Evolutionary conservation across 2,329 filamentous ascomycete genomes (phyloP).

Genomic region (Zarea fungicola): DNA sequence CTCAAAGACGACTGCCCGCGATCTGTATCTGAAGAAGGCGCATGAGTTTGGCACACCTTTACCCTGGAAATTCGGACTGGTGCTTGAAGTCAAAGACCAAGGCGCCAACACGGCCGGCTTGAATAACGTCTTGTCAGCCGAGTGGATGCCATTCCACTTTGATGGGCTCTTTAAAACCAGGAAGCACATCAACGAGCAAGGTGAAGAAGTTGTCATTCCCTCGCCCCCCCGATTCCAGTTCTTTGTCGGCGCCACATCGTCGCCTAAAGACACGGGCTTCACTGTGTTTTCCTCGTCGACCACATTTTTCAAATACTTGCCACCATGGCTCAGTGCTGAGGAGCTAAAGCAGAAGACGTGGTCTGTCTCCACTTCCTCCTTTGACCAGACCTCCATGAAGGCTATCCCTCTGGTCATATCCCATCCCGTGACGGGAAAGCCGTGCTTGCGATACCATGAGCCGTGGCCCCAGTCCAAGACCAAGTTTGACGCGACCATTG

Average conservation of each 20-base stretch:
- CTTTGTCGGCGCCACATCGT: conserved; percentile 41
- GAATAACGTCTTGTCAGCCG: conserved; percentile 49
- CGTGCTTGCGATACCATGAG: conserved; percentile 51
- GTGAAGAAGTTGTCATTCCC: conserved; percentile 35
- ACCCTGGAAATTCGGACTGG: conserved; percentile 48
- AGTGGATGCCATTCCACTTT: conserved; percentile 54
- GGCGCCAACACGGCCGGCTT: conserved; percentile 37
- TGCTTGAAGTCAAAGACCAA: conserved; percentile 46
- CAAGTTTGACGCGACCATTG: conserved; percentile 40
- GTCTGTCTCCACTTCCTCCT: conserved; percentile 44
- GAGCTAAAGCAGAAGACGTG: conserved; percentile 38
- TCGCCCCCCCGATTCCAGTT: conserved; percentile 47
- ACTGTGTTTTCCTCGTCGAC: conserved; percentile 50
- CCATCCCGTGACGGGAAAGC: conserved; percentile 40
- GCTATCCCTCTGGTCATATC: conserved; percentile 39
- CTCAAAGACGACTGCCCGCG: conserved; percentile 37
- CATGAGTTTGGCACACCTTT: conserved; percentile 41
- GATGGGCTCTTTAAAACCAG: conserved; percentile 52
- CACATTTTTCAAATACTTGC: conserved; percentile 43
- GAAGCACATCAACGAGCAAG: conserved; percentile 32
- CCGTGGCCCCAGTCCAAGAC: conserved; percentile 50
- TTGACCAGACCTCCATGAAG: conserved; percentile 37
- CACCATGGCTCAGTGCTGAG: conserved; percentile 30
- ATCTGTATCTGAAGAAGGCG: conserved; percentile 40
- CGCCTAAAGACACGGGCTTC: conserved; percentile 46